Evolutionary conservation across 345 rosid genomes (phyloP).

Genomic region (Melaleuca alternifolia): DNA sequence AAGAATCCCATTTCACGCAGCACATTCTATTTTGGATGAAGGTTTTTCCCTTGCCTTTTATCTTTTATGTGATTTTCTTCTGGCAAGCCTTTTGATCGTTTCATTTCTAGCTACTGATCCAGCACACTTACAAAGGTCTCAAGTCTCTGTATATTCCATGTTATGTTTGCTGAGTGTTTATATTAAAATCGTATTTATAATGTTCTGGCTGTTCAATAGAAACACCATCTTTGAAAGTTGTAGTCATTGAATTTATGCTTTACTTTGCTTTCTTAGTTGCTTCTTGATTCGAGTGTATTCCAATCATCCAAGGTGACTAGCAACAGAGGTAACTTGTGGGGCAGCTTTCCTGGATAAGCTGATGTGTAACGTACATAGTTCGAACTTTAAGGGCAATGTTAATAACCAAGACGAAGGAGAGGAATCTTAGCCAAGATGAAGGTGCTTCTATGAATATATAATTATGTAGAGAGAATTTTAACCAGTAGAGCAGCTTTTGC

Average conservation of each 20-base stretch:
- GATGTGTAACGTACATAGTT: background rate
- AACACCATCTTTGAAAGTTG: background rate
- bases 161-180: background rate
- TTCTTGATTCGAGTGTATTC: background rate
- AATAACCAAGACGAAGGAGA: background rate
- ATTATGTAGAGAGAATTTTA: background rate
- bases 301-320: background rate
- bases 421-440: background rate
- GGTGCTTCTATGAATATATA: background rate
- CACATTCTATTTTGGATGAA: conserved; percentile 67
- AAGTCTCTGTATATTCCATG: background rate
- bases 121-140: background rate
- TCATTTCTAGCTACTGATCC: background rate
- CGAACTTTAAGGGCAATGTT: background rate
- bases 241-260: background rate
- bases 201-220: background rate
- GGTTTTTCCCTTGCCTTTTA: conserved; percentile 20
- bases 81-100: background rate
- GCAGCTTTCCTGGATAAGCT: background rate
- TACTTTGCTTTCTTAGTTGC: background rate
- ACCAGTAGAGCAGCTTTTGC: background rate
- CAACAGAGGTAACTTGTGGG: background rate
- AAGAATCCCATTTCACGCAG: conserved; percentile 65
- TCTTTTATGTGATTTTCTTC: background rate
- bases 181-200: background rate